Conservation (phyloP, 208 protist genomes). For the Plasmodiophora brassicae region DNA sequence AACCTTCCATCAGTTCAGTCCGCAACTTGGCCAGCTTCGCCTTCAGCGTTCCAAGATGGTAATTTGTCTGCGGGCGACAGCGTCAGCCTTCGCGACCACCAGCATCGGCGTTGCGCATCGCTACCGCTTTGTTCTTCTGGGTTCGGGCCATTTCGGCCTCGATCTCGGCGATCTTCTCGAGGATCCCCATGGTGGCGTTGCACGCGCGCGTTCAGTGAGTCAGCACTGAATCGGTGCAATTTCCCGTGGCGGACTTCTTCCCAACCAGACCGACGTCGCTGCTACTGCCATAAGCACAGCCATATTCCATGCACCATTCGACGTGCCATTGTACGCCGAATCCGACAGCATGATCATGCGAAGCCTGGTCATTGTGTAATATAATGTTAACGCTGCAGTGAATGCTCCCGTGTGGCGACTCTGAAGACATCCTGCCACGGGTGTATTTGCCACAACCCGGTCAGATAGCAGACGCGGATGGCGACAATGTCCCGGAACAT, state of each 20-base stretch:
- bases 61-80: conserved; percentile 51
- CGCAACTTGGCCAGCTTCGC: conserved; percentile 88
- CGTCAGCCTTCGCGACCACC: background rate
- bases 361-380: too few species aligned
- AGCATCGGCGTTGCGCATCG: conserved; percentile 55
- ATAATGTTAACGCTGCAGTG: too few species aligned
- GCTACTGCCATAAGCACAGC: too few species aligned
- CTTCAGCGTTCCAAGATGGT: conserved; percentile 86
- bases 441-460: background rate
- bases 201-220: too few species aligned
- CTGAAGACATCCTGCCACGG: background rate
- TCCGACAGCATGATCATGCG: too few species aligned
- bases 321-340: too few species aligned
- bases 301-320: too few species aligned
- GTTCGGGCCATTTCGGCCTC: conserved; percentile 92
- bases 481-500: conserved; percentile 29
- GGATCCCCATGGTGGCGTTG: conserved; percentile 85
- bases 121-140: conserved; percentile 97
- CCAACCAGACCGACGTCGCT: too few species aligned
- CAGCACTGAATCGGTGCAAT: too few species aligned
- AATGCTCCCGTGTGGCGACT: background rate
- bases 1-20: conserved; percentile 77
- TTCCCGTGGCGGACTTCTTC: too few species aligned
- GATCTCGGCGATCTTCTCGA: conserved; percentile 92
- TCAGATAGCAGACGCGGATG: conserved; percentile 32